These are phyloP conservation scores for Rhizopus delemar DNA, from an alignment of 371 early-diverging fungal genomes.

Conservation along the genomic window DNA sequence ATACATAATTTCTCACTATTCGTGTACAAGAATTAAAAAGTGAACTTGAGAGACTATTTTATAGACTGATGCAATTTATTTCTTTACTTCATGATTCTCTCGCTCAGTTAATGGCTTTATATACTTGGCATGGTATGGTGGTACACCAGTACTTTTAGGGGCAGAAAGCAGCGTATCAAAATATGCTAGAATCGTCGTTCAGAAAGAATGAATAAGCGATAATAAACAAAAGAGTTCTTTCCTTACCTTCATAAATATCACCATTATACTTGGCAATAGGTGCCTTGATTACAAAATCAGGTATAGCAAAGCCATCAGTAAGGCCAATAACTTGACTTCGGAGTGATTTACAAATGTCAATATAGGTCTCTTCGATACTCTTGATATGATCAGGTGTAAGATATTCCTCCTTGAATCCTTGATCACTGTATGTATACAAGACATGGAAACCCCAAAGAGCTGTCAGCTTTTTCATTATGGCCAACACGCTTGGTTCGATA, in stretches of 20 bases:
- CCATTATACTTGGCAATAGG: conserved; percentile 70
- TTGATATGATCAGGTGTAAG: conserved; percentile 50
- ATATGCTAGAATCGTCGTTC: conserved; percentile 30
- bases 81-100: background rate
- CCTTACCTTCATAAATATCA: conserved; percentile 57
- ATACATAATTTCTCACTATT: background rate
- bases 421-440: conserved; percentile 47
- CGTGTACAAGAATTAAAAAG: background rate
- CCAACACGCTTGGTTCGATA: conserved; percentile 21
- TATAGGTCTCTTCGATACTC: conserved; percentile 33
- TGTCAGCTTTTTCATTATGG: conserved; percentile 39
- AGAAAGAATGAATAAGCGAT: background rate
- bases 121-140: conserved; percentile 41
- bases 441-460: conserved; percentile 44
- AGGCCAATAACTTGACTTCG: conserved; percentile 64
- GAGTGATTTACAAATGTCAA: conserved; percentile 47
- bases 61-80: background rate
- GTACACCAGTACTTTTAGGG: conserved; percentile 35
- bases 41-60: background rate
- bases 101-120: conserved; percentile 45
- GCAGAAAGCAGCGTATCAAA: conserved; percentile 42
- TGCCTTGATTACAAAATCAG: conserved; percentile 68
- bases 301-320: conserved; percentile 62
- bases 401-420: conserved; percentile 57
- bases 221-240: background rate